Evolutionary conservation across 2,329 filamentous ascomycete species (phyloP).

Genomic region (Pseudocercospora pini-densiflorae): DNA sequence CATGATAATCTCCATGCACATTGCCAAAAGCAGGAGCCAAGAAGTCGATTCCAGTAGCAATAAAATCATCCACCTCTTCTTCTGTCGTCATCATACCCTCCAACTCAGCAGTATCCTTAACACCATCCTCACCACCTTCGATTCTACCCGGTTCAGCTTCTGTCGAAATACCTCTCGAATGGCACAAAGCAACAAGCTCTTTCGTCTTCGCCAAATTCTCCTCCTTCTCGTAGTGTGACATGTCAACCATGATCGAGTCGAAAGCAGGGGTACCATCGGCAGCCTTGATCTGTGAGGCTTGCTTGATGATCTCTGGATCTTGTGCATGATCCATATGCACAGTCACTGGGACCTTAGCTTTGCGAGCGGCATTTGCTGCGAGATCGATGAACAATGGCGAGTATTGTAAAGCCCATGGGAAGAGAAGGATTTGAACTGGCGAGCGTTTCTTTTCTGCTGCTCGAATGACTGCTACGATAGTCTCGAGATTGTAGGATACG

Average conservation of each 20-base stretch:
- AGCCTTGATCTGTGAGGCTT: conserved; percentile 35
- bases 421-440: conserved; percentile 73
- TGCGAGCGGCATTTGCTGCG: conserved; percentile 49
- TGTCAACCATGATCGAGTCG: conserved; percentile 78
- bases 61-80: conserved; percentile 72
- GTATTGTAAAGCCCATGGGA: conserved; percentile 74
- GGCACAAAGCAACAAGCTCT: conserved; percentile 66
- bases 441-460: conserved; percentile 70
- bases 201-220: conserved; percentile 70
- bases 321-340: conserved; percentile 56
- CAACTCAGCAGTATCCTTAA: conserved; percentile 65
- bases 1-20: conserved; percentile 77
- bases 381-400: conserved; percentile 57
- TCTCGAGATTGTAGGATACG: conserved; percentile 61
- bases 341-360: conserved; percentile 48
- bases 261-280: conserved; percentile 54
- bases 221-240: conserved; percentile 72
- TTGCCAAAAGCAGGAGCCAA: conserved; percentile 78
- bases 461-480: conserved; percentile 69
- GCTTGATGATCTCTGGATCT: conserved; percentile 44
- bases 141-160: conserved; percentile 75
- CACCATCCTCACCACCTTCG: conserved; percentile 75
- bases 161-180: conserved; percentile 67
- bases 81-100: conserved; percentile 69
- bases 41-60: conserved; percentile 73